Conservation (phyloP, 305 asterid species). For the Fraxinus velutina region DNA sequence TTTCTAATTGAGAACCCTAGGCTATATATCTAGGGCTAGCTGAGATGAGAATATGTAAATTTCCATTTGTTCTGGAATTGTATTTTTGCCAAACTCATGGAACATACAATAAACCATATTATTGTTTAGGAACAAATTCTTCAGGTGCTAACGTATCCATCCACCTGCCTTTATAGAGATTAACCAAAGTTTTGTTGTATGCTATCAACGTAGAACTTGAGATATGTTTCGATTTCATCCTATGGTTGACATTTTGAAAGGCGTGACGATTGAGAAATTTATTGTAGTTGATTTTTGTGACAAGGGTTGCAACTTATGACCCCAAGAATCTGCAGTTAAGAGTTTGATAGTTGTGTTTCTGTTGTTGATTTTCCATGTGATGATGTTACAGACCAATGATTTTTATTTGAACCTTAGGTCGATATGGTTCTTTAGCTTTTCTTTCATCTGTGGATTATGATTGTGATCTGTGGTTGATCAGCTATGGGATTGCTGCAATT, state of each 20-base stretch:
- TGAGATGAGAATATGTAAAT: background rate
- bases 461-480: slow-evolving; percentile 30
- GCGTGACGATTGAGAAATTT: background rate
- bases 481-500: slow-evolving; percentile 93
- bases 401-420: background rate
- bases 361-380: background rate
- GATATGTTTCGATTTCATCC: background rate
- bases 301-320: background rate
- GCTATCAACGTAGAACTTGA: background rate
- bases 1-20: background rate
- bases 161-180: background rate
- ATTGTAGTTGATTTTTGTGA: background rate
- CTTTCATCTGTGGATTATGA: background rate
- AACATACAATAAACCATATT: background rate
- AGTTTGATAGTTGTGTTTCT: background rate
- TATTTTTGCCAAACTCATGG: background rate
- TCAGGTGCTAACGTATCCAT: background rate
- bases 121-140: background rate
- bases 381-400: background rate
- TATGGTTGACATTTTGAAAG: background rate
- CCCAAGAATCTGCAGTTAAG: background rate
- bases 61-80: background rate
- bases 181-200: background rate
- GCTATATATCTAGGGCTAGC: background rate
- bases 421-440: background rate